Percentiles rank a stretch among this genome's conserved stretches.
These are phyloP conservation scores for Wallacemonas collosoma DNA, from an alignment of 208 protist species.

Conservation along the genomic window DNA sequence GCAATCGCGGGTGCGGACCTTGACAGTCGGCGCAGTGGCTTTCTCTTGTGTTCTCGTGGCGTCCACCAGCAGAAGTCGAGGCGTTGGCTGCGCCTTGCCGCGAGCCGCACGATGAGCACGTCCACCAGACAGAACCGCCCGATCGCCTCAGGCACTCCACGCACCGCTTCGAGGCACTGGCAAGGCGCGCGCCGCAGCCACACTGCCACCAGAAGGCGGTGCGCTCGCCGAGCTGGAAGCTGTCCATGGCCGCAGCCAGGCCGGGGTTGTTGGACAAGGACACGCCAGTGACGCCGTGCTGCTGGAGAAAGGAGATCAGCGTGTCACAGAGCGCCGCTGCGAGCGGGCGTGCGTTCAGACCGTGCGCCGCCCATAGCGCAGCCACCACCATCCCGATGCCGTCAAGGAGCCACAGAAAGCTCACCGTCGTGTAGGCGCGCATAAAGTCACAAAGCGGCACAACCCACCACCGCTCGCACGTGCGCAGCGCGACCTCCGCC, in stretches of 20 bases:
- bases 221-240: conserved; percentile 44
- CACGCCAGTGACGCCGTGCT: conserved; percentile 45
- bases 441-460: conserved; percentile 41
- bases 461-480: conserved; percentile 6
- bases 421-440: conserved; percentile 43
- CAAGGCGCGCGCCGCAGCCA: conserved; percentile 63
- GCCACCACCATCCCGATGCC: conserved; percentile 46
- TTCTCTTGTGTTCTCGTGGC: conserved; percentile 16
- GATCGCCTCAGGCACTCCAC: conserved; percentile 49
- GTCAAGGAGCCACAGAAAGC: conserved; percentile 77
- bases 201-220: conserved; percentile 73
- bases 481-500: conserved; percentile 16
- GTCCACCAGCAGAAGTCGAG: conserved; percentile 1
- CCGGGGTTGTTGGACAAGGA: conserved; percentile 47
- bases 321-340: conserved; percentile 33
- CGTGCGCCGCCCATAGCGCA: conserved; percentile 50
- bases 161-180: conserved; percentile 61
- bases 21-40: conserved; percentile 21
- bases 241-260: conserved; percentile 52
- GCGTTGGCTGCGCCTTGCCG: conserved; percentile 17
- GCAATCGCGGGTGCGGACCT: conserved; percentile 24
- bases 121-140: conserved; percentile 48
- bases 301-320: conserved; percentile 24
- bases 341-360: conserved; percentile 15
- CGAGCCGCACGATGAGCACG: conserved; percentile 39